Percentiles rank a stretch among this genome's conserved stretches.
phyloP scores from a whole-genome alignment of 345 rosid species.

The Cardamine chenopodiifolia region DNA sequence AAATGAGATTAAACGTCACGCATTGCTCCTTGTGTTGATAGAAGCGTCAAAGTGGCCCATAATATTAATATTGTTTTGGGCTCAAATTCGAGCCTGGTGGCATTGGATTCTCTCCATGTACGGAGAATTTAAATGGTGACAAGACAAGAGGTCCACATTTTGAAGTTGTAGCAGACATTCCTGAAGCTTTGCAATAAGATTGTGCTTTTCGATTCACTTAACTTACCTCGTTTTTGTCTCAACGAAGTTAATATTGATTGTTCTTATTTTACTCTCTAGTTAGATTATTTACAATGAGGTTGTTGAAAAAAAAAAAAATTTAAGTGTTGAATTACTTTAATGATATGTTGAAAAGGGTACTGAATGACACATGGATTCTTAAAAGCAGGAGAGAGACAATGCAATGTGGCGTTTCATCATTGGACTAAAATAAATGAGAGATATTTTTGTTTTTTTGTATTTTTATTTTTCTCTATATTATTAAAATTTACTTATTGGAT shows the following conservation, averaged over 20 bases:
- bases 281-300: no score
- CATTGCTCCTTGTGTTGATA: background rate
- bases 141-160: constrained; percentile 23
- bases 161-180: constrained; percentile 15
- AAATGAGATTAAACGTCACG: background rate
- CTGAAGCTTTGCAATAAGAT: constrained; percentile 8
- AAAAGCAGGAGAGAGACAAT: no score
- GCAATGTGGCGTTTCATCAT: no score
- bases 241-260: background rate
- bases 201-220: constrained; percentile 12
- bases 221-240: background rate
- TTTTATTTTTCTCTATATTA: no score
- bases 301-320: no score
- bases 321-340: no score
- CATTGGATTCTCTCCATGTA: constrained; percentile 10
- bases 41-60: background rate
- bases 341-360: no score
- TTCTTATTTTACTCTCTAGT: constrained; percentile 3
- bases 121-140: constrained; percentile 10
- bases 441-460: no score
- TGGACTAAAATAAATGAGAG: no score
- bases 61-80: background rate
- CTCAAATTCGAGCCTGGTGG: background rate
- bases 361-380: no score
- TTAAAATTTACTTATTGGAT: no score